These are phyloP conservation scores for Tolypocladium endophyticum DNA, from an alignment of 2,329 filamentous ascomycete genomes.

Conservation along the genomic window DNA sequence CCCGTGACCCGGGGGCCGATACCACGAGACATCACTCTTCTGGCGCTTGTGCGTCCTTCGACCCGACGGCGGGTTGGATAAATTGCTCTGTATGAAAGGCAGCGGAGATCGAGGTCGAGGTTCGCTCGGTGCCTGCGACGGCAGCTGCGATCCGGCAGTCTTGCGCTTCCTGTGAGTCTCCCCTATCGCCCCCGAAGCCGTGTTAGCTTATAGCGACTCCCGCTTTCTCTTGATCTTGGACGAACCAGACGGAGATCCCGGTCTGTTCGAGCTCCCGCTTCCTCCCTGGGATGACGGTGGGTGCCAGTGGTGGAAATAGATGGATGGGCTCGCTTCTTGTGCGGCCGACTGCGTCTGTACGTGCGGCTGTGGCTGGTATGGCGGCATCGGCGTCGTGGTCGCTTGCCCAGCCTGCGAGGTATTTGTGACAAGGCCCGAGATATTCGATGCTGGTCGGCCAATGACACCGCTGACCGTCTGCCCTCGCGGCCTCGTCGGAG, in stretches of 20 bases:
- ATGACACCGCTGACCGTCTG: slow-evolving; percentile 34
- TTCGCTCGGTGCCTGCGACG: slow-evolving; percentile 16
- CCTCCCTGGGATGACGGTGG: slow-evolving; percentile 57
- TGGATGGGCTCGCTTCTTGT: slow-evolving; percentile 60
- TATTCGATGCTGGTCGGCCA: slow-evolving; percentile 26
- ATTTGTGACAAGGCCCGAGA: slow-evolving; percentile 35
- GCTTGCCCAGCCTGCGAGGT: slow-evolving; percentile 24
- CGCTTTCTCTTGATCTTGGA: slow-evolving; percentile 42
- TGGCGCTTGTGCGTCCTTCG: slow-evolving; percentile 22
- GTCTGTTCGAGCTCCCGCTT: slow-evolving; percentile 50
- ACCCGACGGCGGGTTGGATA: slow-evolving; percentile 13
- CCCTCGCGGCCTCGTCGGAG: slow-evolving; percentile 38
- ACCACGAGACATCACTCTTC: slow-evolving; percentile 26
- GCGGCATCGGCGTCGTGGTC: slow-evolving; percentile 20
- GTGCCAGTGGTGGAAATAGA: slow-evolving; percentile 91
- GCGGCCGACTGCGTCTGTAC: slow-evolving; percentile 44
- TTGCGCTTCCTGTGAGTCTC: slow-evolving; percentile 83
- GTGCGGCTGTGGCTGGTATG: slow-evolving; percentile 33
- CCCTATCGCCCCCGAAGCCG: slow-evolving; percentile 38
- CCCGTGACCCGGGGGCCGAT: slow-evolving; percentile 14
- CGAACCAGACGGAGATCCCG: slow-evolving; percentile 67
- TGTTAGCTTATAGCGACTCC: slow-evolving; percentile 30
- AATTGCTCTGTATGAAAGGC: slow-evolving; percentile 15
- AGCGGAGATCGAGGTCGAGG: slow-evolving; percentile 22
- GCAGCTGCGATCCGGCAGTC: slow-evolving; percentile 37